Evolutionary conservation across 495 filamentous ascomycete species (phyloP).

Genomic region (Daldinia decipiens): DNA sequence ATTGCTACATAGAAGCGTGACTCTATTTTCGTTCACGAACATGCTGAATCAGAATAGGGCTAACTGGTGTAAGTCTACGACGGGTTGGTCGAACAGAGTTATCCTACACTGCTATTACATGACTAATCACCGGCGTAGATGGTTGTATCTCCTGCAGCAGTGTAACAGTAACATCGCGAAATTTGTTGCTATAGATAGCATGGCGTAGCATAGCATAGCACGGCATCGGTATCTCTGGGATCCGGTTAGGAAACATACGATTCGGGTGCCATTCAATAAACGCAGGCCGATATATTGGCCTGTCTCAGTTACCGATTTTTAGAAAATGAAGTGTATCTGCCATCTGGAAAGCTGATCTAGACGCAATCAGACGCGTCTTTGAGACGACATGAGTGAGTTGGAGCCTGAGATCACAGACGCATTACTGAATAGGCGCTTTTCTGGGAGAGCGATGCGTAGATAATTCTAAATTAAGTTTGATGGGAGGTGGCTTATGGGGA

Average conservation of each 20-base stretch:
- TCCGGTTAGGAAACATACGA: neutral
- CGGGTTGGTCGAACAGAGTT: neutral
- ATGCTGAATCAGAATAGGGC: neutral
- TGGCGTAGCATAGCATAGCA: neutral
- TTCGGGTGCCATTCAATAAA: neutral
- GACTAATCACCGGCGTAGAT: neutral
- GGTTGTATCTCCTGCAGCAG: neutral
- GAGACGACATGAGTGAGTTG: neutral
- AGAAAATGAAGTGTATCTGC: constrained; percentile 4
- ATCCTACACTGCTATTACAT: neutral
- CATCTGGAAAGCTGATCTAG: neutral
- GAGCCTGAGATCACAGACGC: neutral
- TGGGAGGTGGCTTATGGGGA: neutral
- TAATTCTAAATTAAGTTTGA: neutral
- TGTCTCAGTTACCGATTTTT: neutral
- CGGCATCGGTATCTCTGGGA: neutral
- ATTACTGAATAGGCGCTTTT: neutral
- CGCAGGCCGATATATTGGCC: neutral
- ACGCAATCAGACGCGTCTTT: constrained; percentile 5
- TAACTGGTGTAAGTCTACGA: neutral
- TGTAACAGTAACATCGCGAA: neutral
- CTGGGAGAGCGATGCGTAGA: neutral
- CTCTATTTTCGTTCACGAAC: neutral
- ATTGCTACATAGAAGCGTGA: neutral
- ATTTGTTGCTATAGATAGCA: neutral